phyloP scores from a whole-genome alignment of 2,329 filamentous ascomycete genomes.

The Thielaviopsis euricoi region DNA sequence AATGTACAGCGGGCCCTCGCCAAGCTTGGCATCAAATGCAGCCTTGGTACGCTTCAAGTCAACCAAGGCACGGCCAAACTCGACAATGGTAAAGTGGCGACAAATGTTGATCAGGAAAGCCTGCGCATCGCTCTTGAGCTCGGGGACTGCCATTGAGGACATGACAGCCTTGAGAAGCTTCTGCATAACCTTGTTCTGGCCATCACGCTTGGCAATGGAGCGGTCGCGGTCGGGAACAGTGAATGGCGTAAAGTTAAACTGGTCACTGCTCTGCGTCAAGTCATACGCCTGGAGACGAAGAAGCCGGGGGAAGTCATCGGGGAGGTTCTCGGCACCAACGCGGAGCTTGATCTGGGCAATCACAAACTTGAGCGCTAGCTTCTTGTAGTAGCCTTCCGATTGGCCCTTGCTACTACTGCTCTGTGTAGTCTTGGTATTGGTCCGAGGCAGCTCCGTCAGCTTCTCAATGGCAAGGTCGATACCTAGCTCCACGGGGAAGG shows the following conservation, averaged over 20 bases:
- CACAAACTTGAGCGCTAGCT: conserved; percentile 77
- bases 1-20: conserved; percentile 74
- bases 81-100: conserved; percentile 77
- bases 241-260: conserved; percentile 53
- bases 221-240: conserved; percentile 62
- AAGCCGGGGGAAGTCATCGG: conserved; percentile 73
- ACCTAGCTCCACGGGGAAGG: conserved; percentile 74
- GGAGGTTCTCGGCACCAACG: conserved; percentile 72
- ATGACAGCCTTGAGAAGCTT: conserved; percentile 81
- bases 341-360: conserved; percentile 80
- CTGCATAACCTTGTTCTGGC: conserved; percentile 67
- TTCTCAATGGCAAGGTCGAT: conserved; percentile 81
- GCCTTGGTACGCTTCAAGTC: conserved; percentile 60
- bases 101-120: conserved; percentile 66
- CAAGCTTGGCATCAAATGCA: conserved; percentile 68
- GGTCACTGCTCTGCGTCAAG: conserved; percentile 53
- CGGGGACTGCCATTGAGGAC: conserved; percentile 66
- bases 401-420: conserved; percentile 34
- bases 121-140: conserved; percentile 61
- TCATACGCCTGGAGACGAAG: conserved; percentile 84
- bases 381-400: conserved; percentile 73
- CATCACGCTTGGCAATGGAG: conserved; percentile 73
- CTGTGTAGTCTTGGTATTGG: conserved; percentile 23
- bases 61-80: conserved; percentile 72
- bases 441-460: conserved; percentile 63